Conservation (phyloP, 768 basidiomycete species). For the Trametes cinnabarina region DNA sequence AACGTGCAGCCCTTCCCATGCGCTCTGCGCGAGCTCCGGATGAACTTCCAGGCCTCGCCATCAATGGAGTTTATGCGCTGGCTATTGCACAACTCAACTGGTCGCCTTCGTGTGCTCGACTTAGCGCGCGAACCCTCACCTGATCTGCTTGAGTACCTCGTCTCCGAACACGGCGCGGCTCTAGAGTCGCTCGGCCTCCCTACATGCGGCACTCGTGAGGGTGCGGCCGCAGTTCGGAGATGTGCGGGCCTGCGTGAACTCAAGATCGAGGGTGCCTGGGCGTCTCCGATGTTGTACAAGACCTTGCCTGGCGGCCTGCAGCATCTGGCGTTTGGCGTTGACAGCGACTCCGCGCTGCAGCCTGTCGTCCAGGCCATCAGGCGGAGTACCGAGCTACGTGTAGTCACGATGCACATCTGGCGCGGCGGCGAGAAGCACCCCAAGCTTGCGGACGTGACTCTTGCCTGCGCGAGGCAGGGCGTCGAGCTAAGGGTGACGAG, state of each 20-base stretch:
- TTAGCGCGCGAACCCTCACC: constrained; percentile 59
- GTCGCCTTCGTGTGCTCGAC: constrained; percentile 51
- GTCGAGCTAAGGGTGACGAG: constrained; percentile 50
- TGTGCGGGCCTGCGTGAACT: constrained; percentile 54
- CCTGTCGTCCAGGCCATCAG: constrained; percentile 57
- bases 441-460: constrained; percentile 53
- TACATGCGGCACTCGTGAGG: constrained; percentile 47
- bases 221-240: constrained; percentile 43
- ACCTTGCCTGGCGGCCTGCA: constrained; percentile 48
- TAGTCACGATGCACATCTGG: constrained; percentile 56
- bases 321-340: constrained; percentile 60
- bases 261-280: constrained; percentile 52
- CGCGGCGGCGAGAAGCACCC: constrained; percentile 48
- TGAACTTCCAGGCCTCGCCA: constrained; percentile 66
- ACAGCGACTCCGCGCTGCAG: constrained; percentile 52
- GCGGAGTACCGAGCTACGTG: constrained; percentile 40
- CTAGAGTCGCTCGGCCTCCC: constrained; percentile 60
- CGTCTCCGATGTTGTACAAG: constrained; percentile 45
- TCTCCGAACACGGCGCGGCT: constrained; percentile 45
- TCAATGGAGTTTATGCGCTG: constrained; percentile 63
- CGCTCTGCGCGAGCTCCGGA: constrained; percentile 50
- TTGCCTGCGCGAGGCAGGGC: constrained; percentile 62
- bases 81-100: constrained; percentile 60
- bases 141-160: constrained; percentile 54
- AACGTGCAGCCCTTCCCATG: constrained; percentile 44